phyloP scores from a whole-genome alignment of 495 filamentous ascomycete genomes.

The Penicillium paradoxum region DNA sequence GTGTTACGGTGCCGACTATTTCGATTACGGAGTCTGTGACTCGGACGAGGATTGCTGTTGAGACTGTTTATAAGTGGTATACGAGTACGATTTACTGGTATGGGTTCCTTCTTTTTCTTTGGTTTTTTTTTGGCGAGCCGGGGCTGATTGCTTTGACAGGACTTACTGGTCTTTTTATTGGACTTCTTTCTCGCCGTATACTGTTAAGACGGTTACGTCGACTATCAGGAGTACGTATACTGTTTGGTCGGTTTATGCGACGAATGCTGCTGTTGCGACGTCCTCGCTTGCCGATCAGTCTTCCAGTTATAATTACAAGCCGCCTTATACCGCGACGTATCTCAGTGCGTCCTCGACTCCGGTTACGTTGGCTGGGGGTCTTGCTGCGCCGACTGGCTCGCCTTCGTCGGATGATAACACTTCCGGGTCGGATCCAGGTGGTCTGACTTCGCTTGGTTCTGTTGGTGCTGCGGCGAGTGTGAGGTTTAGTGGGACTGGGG shows the following conservation, averaged over 20 bases:
- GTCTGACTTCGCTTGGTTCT: neutral
- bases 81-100: slow-evolving; percentile 22
- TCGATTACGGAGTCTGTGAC: neutral
- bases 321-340: slow-evolving; percentile 17
- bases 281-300: slow-evolving; percentile 1
- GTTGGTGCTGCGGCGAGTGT: neutral
- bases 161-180: slow-evolving; percentile 23
- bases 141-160: slow-evolving; percentile 2
- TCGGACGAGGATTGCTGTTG: neutral
- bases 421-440: neutral
- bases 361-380: slow-evolving; percentile 4
- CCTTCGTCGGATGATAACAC: neutral
- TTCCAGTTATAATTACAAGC: neutral
- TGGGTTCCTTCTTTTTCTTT: too few relatives aligned
- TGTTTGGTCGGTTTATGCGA: slow-evolving; percentile 15
- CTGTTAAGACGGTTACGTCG: slow-evolving; percentile 15
- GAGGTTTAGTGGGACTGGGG: neutral
- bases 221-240: slow-evolving; percentile 15
- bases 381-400: neutral
- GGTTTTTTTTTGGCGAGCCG: too few relatives aligned
- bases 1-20: neutral
- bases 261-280: slow-evolving; percentile 9
- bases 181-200: slow-evolving; percentile 21
- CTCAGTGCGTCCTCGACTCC: slow-evolving; percentile 12
- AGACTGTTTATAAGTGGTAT: slow-evolving; percentile 15